Evolutionary conservation across 805 yeast genomes (phyloP).

Genomic region (Saccharomycopsis capsularis): DNA sequence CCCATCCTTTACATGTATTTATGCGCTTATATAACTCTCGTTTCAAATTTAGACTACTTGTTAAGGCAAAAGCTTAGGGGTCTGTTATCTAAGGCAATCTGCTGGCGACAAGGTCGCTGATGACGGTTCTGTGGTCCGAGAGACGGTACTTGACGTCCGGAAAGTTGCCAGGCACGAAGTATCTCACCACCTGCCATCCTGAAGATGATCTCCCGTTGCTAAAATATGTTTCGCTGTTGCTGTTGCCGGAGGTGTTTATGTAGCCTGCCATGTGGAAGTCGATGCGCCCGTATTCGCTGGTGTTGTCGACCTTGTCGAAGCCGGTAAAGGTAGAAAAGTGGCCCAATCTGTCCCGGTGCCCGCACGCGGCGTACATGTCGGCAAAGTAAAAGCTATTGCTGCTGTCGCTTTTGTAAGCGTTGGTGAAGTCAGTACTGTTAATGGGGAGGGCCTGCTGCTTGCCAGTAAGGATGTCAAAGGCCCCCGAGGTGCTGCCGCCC

Average conservation of each 20-base stretch:
- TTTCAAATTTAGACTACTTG: too few relatives aligned
- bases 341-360: conserved; percentile 28
- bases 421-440: conserved; percentile 23
- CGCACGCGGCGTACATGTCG: conserved; percentile 26
- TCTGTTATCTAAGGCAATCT: too few relatives aligned
- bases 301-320: conserved; percentile 27
- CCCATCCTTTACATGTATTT: too few relatives aligned
- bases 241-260: background rate
- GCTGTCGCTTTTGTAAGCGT: conserved; percentile 23
- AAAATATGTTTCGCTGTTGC: too few relatives aligned
- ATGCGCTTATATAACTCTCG: too few relatives aligned
- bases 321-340: conserved; percentile 37
- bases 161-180: conserved; percentile 11
- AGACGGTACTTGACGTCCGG: conserved; percentile 9
- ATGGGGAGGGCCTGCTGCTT: conserved; percentile 10
- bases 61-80: too few relatives aligned
- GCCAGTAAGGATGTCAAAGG: conserved; percentile 29
- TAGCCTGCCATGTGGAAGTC: conserved; percentile 32
- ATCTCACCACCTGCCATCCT: conserved; percentile 1
- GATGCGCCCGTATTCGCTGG: conserved; percentile 28
- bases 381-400: conserved; percentile 25
- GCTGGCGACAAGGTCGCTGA: conserved; percentile 7
- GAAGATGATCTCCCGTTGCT: too few relatives aligned
- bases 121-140: conserved; percentile 14
- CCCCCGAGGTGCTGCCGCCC: conserved; percentile 26